Base-by-base conservation (phyloP, 345 rosid species). In the Excoecaria agallocha region DNA sequence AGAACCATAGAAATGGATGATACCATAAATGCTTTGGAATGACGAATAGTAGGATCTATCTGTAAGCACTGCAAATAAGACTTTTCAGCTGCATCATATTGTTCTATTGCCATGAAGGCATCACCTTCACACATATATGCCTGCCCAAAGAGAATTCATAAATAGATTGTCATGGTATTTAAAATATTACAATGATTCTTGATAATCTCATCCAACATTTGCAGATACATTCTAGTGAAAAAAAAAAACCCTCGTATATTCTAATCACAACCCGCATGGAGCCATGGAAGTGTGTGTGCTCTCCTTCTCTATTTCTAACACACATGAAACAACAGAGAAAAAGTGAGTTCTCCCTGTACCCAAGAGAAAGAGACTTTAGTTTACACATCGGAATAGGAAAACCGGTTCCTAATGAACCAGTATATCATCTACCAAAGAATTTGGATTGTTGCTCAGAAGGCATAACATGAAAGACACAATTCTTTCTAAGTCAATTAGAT, bases 11-110 rank as follows among this genome's bases (percentile, higher is more conserved):
- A 37, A 43, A 25, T 56, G 8, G 38, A 74, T 49, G 49, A 70
- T 75, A 90, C 97, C 97, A 89, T 90, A 76, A 90, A 92, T n/a
- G 92, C 43, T 83, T 82, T 90, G 3, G 93, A 90, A 72, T 87
- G 90, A 58, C 90, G 84, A 76, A 92, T 74, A 2, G 94, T 78
- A 78, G 94, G 92, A 78, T 94, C 93, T 38, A 92, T 83, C 58
- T 84, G 83, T 66, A 89, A 68, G 83, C 91, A 85, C 51, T 70
- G 77, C 46, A 84, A 71, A 83, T 90, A 94, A 11, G 89, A 86
- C 78, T 83, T 85, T 80, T 90, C 88, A 3, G 97, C 94, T 17
- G 85, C 87, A 66, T 89, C 87, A 74, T 82, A 90, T 65, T 85
- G 82, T 74, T 81, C 86, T 86, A 87, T 84, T 5, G 86, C 93